phyloP scores from a whole-genome alignment of 2,329 filamentous ascomycete species.

The Trichoderma arundinaceum region DNA sequence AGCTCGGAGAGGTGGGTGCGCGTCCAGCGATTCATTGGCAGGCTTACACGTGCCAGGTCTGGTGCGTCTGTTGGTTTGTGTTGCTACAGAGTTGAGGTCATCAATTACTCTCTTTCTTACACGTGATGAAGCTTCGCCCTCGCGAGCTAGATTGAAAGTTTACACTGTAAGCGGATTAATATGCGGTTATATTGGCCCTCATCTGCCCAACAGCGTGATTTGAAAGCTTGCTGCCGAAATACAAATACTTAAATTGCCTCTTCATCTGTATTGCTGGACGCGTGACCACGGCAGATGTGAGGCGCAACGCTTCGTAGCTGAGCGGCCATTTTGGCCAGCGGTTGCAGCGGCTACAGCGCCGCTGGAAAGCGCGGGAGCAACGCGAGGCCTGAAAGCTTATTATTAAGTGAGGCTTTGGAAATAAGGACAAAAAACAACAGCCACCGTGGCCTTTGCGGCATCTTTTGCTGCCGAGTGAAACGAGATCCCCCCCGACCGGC shows the following conservation, averaged over 20 bases:
- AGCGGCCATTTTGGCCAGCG: not conserved
- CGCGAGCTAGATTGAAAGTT: not conserved
- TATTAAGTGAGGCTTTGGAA: not conserved
- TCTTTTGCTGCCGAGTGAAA: not conserved
- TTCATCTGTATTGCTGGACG: not conserved
- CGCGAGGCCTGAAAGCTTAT: not conserved
- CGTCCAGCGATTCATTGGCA: no score
- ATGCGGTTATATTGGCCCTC: no score
- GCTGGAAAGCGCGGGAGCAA: constrained; percentile 11
- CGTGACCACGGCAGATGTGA: not conserved
- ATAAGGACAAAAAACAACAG: not conserved
- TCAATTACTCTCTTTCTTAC: no score
- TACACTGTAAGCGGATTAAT: not conserved
- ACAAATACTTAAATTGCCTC: not conserved
- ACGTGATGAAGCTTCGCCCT: no score
- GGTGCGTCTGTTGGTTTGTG: no score
- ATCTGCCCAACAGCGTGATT: no score
- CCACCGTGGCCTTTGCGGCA: constrained; percentile 2
- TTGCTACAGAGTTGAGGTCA: no score
- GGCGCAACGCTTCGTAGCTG: not conserved
- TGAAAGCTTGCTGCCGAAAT: not conserved
- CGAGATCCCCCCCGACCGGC: not conserved
- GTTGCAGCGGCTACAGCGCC: no score
- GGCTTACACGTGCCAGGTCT: no score
- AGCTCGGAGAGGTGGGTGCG: no score